Percentiles rank a stretch among this genome's conserved stretches.
Evolutionary conservation across 176 grass and related monocot species (phyloP).

Genomic region (Oryza glumipatula): DNA sequence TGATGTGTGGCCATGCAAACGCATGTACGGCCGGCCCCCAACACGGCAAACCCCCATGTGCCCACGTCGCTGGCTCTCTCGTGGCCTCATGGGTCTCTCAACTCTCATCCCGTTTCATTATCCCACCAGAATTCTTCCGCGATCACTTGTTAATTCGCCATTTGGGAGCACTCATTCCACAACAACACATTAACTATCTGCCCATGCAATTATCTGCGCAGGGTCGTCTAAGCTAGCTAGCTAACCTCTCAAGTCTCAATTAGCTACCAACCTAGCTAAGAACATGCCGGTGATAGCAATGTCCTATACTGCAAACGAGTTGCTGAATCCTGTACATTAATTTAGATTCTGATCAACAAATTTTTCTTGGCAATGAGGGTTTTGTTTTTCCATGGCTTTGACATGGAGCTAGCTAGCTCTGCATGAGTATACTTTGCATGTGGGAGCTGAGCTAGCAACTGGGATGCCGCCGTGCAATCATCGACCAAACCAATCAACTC

Average conservation of each 20-base stretch:
- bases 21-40: background rate
- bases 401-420: slow-evolving; percentile 4
- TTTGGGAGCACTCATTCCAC: slow-evolving; percentile 11
- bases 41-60: slow-evolving; percentile 40
- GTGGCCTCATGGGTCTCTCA: slow-evolving; percentile 35
- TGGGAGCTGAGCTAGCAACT: slow-evolving; percentile 17
- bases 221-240: background rate
- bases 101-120: background rate
- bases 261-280: background rate
- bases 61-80: slow-evolving; percentile 41
- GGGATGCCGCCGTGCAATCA: slow-evolving; percentile 21
- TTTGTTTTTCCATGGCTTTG: slow-evolving; percentile 5
- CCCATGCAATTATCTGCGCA: background rate
- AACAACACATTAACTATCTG: background rate
- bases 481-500: background rate
- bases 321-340: background rate
- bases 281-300: background rate
- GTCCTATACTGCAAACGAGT: background rate
- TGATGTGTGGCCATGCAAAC: background rate
- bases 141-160: slow-evolving; percentile 12
- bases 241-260: background rate
- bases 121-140: background rate
- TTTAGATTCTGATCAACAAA: background rate
- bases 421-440: background rate
- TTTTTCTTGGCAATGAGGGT: background rate